Percentiles rank a stretch among this genome's conserved stretches.
Conservation (phyloP, 2,329 filamentous ascomycete species). For the Aspergillus sp. region DNA sequence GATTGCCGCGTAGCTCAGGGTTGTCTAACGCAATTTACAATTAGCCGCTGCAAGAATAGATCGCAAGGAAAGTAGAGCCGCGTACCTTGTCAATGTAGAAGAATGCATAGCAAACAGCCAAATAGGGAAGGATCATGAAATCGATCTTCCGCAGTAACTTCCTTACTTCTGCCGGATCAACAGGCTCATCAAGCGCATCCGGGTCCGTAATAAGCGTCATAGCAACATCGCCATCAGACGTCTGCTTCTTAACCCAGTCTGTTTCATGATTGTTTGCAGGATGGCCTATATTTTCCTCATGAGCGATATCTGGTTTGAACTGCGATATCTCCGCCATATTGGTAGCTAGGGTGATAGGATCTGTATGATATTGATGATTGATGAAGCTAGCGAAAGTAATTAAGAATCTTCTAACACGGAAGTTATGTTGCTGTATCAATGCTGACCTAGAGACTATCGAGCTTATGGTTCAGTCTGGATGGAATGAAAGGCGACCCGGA, state of each 20-base stretch:
- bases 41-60: slow-evolving; percentile 3
- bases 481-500: neutral
- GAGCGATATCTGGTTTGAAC: neutral
- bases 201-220: slow-evolving; percentile 53
- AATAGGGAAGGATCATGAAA: slow-evolving; percentile 59
- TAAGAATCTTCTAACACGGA: neutral
- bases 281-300: slow-evolving; percentile 23
- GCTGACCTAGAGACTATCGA: neutral
- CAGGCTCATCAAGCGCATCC: slow-evolving; percentile 49
- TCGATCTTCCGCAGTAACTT: slow-evolving; percentile 59
- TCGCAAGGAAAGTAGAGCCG: neutral
- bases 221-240: slow-evolving; percentile 51
- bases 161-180: slow-evolving; percentile 51
- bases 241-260: slow-evolving; percentile 33
- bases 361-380: neutral
- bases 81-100: slow-evolving; percentile 51
- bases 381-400: neutral
- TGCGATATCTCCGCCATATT: neutral
- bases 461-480: neutral
- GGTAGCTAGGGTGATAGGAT: neutral
- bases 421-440: neutral
- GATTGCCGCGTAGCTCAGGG: slow-evolving; percentile 64
- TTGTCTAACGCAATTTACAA: slow-evolving; percentile 45
- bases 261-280: slow-evolving; percentile 28
- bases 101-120: slow-evolving; percentile 57